Evolutionary conservation across 1,139 yeast genomes (phyloP).

Genomic region (Sugiyamaella japonica): DNA sequence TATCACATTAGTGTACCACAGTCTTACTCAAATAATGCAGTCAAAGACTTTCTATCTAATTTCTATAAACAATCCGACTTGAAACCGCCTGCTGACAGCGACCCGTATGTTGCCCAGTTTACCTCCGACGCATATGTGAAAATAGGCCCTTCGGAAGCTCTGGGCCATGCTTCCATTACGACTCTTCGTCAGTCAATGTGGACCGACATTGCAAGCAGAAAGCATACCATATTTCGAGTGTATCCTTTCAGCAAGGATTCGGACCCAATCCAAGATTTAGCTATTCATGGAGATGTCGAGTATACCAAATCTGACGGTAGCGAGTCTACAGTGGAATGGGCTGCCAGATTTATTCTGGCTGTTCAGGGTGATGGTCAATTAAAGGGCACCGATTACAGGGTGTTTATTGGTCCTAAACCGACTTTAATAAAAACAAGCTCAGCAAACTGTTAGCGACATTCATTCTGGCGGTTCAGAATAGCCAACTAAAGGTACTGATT

Average conservation of each 20-base stretch:
- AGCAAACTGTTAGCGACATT: too few relatives aligned
- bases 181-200: conserved; percentile 12
- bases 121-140: conserved; percentile 11
- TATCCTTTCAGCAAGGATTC: conserved; percentile 15
- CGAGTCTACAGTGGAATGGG: conserved; percentile 5
- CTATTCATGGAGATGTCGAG: conserved; percentile 16
- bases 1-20: conserved; percentile 20
- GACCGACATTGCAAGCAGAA: conserved; percentile 8
- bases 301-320: conserved; percentile 13
- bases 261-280: conserved; percentile 14
- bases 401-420: conserved; percentile 9
- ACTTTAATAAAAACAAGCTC: conserved; percentile 2
- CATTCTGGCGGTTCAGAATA: too few relatives aligned
- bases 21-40: conserved; percentile 9
- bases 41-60: conserved; percentile 10
- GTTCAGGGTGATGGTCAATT: neutral
- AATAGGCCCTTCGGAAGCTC: conserved; percentile 10
- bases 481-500: conserved; percentile 1
- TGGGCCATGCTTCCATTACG: conserved; percentile 12
- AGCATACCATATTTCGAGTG: conserved; percentile 15
- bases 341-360: conserved; percentile 4
- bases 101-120: conserved; percentile 15
- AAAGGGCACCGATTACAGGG: conserved; percentile 3
- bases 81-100: conserved; percentile 9
- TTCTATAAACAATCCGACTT: conserved; percentile 17